A percentile compares a stretch with the other conserved stretches of the same genome.
phyloP scores from a whole-genome alignment of 2,329 filamentous ascomycete genomes.

The Massarina eburnea region DNA sequence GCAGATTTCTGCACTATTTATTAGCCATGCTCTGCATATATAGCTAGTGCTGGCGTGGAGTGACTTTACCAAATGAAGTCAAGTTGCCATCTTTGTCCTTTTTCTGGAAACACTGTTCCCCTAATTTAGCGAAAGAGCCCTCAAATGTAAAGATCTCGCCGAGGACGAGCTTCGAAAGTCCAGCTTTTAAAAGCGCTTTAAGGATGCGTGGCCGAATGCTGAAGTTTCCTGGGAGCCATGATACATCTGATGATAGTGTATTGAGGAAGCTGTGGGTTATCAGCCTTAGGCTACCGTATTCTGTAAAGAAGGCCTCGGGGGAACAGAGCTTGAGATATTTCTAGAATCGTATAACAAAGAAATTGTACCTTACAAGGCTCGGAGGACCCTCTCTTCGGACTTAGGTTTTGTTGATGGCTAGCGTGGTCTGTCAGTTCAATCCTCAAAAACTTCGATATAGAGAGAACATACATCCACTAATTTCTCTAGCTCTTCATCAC shows the following conservation, averaged over 20 bases:
- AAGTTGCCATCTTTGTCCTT: conserved; percentile 9
- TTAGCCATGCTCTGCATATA: not conserved
- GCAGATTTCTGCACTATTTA: conserved; percentile 11
- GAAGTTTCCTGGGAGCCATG: conserved; percentile 25
- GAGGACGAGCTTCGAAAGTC: conserved; percentile 16
- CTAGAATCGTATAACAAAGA: not conserved
- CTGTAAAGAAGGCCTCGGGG: not conserved
- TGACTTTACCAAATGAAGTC: conserved; percentile 14
- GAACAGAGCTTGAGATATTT: too few species aligned
- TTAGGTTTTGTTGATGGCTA: conserved; percentile 22
- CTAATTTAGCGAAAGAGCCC: conserved; percentile 28
- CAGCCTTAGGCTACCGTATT: not conserved
- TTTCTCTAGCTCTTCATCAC: conserved; percentile 7
- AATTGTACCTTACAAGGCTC: conserved; percentile 7
- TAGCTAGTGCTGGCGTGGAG: not conserved
- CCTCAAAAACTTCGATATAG: not conserved
- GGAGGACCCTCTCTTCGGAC: not conserved
- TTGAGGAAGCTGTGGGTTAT: conserved; percentile 16
- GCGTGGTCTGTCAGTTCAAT: conserved; percentile 6
- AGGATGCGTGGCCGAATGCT: conserved; percentile 12
- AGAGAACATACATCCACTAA: conserved; percentile 6
- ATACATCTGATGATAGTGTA: conserved; percentile 8
- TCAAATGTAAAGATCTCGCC: conserved; percentile 15
- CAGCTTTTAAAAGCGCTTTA: conserved; percentile 10
- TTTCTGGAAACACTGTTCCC: conserved; percentile 15